phyloP scores from a whole-genome alignment of 2,329 filamentous ascomycete genomes.

The Ampelomyces quisqualis region DNA sequence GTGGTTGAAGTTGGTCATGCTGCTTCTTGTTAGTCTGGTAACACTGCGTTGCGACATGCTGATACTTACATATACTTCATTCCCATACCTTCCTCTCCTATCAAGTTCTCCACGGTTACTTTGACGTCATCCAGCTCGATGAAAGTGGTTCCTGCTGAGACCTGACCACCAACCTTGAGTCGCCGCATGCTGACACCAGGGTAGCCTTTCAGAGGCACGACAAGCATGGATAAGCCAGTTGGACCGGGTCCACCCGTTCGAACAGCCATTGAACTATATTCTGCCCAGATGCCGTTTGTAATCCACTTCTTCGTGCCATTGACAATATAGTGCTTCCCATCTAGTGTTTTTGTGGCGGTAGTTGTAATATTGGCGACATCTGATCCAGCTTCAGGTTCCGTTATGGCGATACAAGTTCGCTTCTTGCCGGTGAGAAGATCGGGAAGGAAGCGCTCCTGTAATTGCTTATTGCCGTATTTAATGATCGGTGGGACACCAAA shows the following conservation, averaged over 20 bases:
- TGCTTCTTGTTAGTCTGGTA: constrained; percentile 4
- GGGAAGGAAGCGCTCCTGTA: constrained; percentile 70
- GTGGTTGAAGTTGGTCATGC: constrained; percentile 78
- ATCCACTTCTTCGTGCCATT: constrained; percentile 78
- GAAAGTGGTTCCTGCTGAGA: constrained; percentile 68
- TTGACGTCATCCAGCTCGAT: constrained; percentile 75
- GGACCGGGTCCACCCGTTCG: constrained; percentile 68
- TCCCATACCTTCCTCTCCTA: constrained; percentile 68
- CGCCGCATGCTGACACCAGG: constrained; percentile 68
- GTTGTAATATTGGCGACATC: constrained; percentile 74
- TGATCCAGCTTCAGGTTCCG: constrained; percentile 71
- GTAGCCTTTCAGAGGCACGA: constrained; percentile 68
- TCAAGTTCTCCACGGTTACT: constrained; percentile 68
- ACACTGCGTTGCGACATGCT: background rate
- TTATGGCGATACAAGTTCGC: constrained; percentile 74
- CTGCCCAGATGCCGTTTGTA: constrained; percentile 62
- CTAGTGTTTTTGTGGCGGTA: constrained; percentile 61
- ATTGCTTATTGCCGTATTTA: constrained; percentile 63
- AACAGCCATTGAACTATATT: constrained; percentile 70
- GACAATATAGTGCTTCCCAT: constrained; percentile 68
- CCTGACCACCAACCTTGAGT: constrained; percentile 66
- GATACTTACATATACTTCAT: constrained; percentile 62
- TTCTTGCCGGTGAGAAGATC: constrained; percentile 67
- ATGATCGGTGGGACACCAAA: constrained; percentile 72
- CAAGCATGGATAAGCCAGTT: constrained; percentile 63